Evolutionary conservation across 345 rosid species (phyloP).

Genomic region (Populus davidiana): DNA sequence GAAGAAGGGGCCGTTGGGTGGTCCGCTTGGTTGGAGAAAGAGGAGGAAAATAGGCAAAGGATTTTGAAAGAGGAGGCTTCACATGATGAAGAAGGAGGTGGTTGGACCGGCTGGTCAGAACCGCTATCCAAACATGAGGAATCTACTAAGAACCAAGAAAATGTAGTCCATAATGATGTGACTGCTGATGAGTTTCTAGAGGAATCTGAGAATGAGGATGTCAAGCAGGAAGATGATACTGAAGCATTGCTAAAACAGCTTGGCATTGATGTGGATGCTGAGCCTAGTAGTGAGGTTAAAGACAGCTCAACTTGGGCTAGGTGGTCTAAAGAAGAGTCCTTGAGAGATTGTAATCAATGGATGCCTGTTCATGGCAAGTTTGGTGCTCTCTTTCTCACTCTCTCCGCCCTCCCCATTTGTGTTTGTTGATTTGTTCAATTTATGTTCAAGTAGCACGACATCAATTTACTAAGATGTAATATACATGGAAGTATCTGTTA

Average conservation of each 20-base stretch:
- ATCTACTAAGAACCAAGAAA: constrained; percentile 35
- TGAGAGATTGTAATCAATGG: constrained; percentile 78
- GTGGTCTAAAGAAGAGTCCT: constrained; percentile 82
- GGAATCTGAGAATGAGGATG: constrained; percentile 48
- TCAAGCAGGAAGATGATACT: constrained; percentile 69
- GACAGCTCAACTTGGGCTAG: constrained; percentile 79
- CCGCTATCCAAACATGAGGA: constrained; percentile 46
- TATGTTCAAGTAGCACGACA: not conserved
- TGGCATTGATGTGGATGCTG: constrained; percentile 72
- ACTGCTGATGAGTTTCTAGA: constrained; percentile 35
- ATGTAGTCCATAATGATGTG: constrained; percentile 26
- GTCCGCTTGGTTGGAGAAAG: constrained; percentile 88
- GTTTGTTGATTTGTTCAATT: not conserved
- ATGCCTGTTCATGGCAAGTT: constrained; percentile 66
- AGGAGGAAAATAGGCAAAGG: constrained; percentile 83
- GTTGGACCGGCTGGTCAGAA: constrained; percentile 98
- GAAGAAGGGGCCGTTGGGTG: constrained; percentile 95
- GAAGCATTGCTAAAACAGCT: constrained; percentile 77
- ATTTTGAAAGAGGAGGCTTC: constrained; percentile 55
- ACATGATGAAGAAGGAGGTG: constrained; percentile 62
- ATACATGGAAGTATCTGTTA: no score
- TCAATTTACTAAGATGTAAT: no score
- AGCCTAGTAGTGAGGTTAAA: constrained; percentile 57
- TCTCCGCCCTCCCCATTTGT: not conserved
- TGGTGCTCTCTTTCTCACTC: constrained; percentile 40